These are phyloP conservation scores for Penicillium sp. DNA, from an alignment of 2,329 filamentous ascomycete species.

Conservation along the genomic window DNA sequence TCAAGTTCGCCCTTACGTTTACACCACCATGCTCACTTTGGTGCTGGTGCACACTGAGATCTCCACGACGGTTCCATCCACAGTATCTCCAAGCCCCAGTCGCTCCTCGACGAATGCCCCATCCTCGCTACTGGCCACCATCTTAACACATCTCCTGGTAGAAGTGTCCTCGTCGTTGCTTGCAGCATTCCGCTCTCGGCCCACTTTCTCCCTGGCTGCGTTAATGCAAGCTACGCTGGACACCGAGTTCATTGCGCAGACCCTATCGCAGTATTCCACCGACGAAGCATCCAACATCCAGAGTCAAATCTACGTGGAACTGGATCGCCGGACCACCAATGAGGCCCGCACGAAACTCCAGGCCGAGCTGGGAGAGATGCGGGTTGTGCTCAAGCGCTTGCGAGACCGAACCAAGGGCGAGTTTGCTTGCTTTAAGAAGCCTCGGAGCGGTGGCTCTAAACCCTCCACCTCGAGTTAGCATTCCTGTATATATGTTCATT, in stretches of 20 bases:
- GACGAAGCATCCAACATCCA: slow-evolving; percentile 79
- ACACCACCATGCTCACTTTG: slow-evolving; percentile 78
- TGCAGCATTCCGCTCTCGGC: slow-evolving; percentile 69
- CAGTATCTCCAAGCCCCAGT: slow-evolving; percentile 72
- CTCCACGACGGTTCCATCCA: slow-evolving; percentile 70
- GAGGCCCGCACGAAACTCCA: slow-evolving; percentile 78
- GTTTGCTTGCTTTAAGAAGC: slow-evolving; percentile 81
- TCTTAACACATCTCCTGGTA: slow-evolving; percentile 85
- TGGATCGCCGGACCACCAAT: slow-evolving; percentile 87
- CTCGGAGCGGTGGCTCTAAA: slow-evolving; percentile 45
- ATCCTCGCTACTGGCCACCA: slow-evolving; percentile 70
- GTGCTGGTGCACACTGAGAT: slow-evolving; percentile 92
- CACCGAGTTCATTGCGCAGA: slow-evolving; percentile 95
- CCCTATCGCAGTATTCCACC: slow-evolving; percentile 84
- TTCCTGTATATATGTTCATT: background rate
- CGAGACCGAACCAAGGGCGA: slow-evolving; percentile 80
- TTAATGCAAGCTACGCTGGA: slow-evolving; percentile 97
- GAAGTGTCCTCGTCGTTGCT: slow-evolving; percentile 79
- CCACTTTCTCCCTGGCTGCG: slow-evolving; percentile 72
- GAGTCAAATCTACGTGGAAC: slow-evolving; percentile 85
- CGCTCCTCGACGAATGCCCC: slow-evolving; percentile 68
- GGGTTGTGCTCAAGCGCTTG: slow-evolving; percentile 79
- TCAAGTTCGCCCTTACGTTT: slow-evolving; percentile 84
- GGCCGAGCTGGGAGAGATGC: slow-evolving; percentile 85
- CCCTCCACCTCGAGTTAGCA: slow-evolving; percentile 15